A percentile compares a stretch with the other conserved stretches of the same genome.
Conservation (phyloP, 2,329 filamentous ascomycete species). For the Colletotrichum noveboracense region DNA sequence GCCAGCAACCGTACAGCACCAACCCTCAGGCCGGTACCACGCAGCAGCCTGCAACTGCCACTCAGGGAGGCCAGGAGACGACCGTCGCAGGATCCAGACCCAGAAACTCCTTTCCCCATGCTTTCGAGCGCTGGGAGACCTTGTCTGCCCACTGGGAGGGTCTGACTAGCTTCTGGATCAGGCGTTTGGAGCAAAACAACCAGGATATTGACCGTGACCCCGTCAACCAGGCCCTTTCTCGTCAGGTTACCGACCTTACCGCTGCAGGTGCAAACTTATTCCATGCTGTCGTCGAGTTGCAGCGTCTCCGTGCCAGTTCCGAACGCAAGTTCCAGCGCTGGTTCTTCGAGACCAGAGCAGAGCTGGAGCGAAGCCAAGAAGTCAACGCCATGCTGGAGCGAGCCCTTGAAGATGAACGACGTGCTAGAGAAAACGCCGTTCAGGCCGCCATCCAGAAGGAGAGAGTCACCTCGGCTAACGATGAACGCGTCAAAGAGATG, state of each 20-base stretch:
- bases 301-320: conserved; percentile 90
- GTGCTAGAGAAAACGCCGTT: conserved; percentile 70
- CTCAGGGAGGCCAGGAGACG: conserved; percentile 37
- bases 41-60: conserved; percentile 8
- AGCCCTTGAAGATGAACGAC: conserved; percentile 76
- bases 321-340: conserved; percentile 98
- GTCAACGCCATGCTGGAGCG: conserved; percentile 80
- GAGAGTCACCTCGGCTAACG: conserved; percentile 70
- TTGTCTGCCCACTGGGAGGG: conserved; percentile 98
- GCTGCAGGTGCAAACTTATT: conserved; percentile 97
- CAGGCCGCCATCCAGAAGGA: conserved; percentile 70
- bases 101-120: conserved; percentile 86
- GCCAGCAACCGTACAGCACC: conserved; percentile 27
- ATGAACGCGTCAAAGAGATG: conserved; percentile 87
- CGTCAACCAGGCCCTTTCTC: conserved; percentile 84
- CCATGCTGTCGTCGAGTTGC: conserved; percentile 95
- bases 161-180: conserved; percentile 96
- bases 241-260: conserved; percentile 96
- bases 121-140: conserved; percentile 97
- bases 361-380: conserved; percentile 86
- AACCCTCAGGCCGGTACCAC: conserved; percentile 27
- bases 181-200: conserved; percentile 87
- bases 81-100: conserved; percentile 40
- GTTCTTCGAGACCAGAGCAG: conserved; percentile 94
- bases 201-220: conserved; percentile 84